A percentile compares a stretch with the other conserved stretches of the same genome.
Conservation (phyloP, 1,139 yeast genomes). For the Geotrichum europaeum region DNA sequence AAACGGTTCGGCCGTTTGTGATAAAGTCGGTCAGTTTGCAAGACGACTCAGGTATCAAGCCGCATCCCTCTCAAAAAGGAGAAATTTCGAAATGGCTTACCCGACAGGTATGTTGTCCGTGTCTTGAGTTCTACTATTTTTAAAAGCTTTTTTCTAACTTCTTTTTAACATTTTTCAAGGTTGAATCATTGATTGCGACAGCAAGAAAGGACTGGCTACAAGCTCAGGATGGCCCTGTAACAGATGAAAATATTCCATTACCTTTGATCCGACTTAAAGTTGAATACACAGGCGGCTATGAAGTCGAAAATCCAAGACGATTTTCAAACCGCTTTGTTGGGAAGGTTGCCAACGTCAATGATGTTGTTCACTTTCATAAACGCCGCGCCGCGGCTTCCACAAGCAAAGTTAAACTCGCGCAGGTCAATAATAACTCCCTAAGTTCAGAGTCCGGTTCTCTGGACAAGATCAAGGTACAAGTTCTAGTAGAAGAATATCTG, state of each 20-base stretch:
- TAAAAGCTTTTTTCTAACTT: background rate
- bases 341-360: slow-evolving; percentile 80
- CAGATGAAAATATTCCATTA: slow-evolving; percentile 43
- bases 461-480: slow-evolving; percentile 49
- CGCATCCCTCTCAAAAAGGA: slow-evolving; percentile 58
- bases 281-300: slow-evolving; percentile 85
- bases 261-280: slow-evolving; percentile 81
- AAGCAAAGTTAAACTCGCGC: slow-evolving; percentile 3
- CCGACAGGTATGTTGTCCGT: slow-evolving; percentile 20
- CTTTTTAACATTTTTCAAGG: slow-evolving; percentile 34
- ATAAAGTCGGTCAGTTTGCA: slow-evolving; percentile 59
- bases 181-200: slow-evolving; percentile 57
- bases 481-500: slow-evolving; percentile 56
- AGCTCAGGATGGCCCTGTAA: slow-evolving; percentile 26
- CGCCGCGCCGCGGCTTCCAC: slow-evolving; percentile 6
- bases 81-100: slow-evolving; percentile 59
- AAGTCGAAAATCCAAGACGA: slow-evolving; percentile 83
- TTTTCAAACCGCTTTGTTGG: slow-evolving; percentile 90
- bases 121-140: background rate
- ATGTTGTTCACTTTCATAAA: slow-evolving; percentile 53
- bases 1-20: slow-evolving; percentile 76
- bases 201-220: slow-evolving; percentile 52
- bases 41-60: slow-evolving; percentile 48
- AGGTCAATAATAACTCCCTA: slow-evolving; percentile 18
- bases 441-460: slow-evolving; percentile 25